A percentile compares a stretch with the other conserved stretches of the same genome.
These are phyloP conservation scores for Dothiorella sarmentorum DNA, from an alignment of 2,329 filamentous ascomycete species.

Conservation along the genomic window DNA sequence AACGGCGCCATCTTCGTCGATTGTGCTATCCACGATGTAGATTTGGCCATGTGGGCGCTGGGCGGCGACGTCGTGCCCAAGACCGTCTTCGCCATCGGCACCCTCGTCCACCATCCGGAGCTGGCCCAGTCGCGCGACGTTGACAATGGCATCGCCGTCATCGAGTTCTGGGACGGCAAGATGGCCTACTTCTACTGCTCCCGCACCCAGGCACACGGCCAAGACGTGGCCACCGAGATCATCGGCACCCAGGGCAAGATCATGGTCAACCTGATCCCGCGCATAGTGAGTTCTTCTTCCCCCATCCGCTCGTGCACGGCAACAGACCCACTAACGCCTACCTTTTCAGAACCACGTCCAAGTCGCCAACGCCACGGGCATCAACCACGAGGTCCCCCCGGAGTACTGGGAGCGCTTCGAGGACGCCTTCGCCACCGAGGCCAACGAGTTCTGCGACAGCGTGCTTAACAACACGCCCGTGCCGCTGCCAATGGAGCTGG, in stretches of 20 bases:
- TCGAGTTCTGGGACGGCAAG: conserved; percentile 45
- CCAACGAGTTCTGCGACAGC: conserved; percentile 38
- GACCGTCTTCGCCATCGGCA: conserved; percentile 36
- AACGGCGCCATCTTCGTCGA: conserved; percentile 47
- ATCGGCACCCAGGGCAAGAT: conserved; percentile 45
- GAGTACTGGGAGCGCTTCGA: conserved; percentile 43
- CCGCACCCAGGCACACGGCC: conserved; percentile 42
- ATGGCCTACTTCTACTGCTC: conserved; percentile 46
- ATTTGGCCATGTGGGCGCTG: conserved; percentile 43
- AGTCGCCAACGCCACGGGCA: conserved; percentile 32
- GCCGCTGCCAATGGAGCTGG: conserved; percentile 35
- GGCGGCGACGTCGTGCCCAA: conserved; percentile 37
- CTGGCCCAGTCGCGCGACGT: conserved; percentile 39
- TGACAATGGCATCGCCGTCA: conserved; percentile 44
- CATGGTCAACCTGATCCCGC: conserved; percentile 36
- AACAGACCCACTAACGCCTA: neutral
- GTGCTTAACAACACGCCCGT: conserved; percentile 37
- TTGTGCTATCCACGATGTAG: conserved; percentile 45
- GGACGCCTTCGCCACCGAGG: conserved; percentile 40
- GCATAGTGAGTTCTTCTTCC: conserved; percentile 8
- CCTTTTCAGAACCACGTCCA: conserved; percentile 30
- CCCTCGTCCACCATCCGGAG: conserved; percentile 35
- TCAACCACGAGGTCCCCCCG: conserved; percentile 36
- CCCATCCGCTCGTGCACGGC: neutral
- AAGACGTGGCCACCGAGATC: conserved; percentile 44